Percentiles rank a stretch among this genome's conserved stretches.
phyloP scores from a whole-genome alignment of 768 basidiomycete species.

The Xerocomellus amylosporus region DNA sequence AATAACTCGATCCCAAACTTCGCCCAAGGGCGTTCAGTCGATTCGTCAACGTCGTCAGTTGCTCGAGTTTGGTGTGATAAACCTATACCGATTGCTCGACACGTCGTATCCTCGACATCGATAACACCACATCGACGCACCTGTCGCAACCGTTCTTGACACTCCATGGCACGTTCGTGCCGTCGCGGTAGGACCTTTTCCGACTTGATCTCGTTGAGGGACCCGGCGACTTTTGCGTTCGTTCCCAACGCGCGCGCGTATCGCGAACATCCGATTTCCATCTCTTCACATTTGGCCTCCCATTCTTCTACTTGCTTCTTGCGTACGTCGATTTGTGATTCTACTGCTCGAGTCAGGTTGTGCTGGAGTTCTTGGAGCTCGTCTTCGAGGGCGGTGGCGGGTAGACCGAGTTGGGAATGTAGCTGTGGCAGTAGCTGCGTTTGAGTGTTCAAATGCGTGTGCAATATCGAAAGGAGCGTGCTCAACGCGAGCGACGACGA shows the following conservation, averaged over 20 bases:
- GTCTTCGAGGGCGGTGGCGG: conserved; percentile 73
- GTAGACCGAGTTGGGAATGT: conserved; percentile 81
- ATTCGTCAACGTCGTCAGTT: conserved; percentile 65
- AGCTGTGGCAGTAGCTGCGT: conserved; percentile 79
- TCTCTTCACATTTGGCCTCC: conserved; percentile 57
- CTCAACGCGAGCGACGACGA: conserved; percentile 46
- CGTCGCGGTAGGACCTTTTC: conserved; percentile 71
- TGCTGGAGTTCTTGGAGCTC: conserved; percentile 73
- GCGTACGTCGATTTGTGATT: conserved; percentile 64
- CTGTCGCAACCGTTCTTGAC: conserved; percentile 79
- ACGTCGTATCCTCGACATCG: conserved; percentile 19
- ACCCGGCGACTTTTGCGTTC: conserved; percentile 62
- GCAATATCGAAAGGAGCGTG: conserved; percentile 70
- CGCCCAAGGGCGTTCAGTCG: conserved; percentile 58
- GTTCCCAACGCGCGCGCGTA: conserved; percentile 71
- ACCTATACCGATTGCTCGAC: conserved; percentile 36
- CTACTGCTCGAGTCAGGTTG: conserved; percentile 72
- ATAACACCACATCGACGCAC: conserved; percentile 39
- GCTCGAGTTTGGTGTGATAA: conserved; percentile 76
- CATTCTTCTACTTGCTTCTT: conserved; percentile 76
- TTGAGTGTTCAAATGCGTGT: conserved; percentile 75
- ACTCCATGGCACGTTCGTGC: conserved; percentile 62
- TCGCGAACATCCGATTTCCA: conserved; percentile 63
- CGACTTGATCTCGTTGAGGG: conserved; percentile 65
- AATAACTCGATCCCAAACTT: conserved; percentile 61